Percentiles rank a stretch among this genome's conserved stretches.
phyloP scores from a whole-genome alignment of 148 eudicot species.

The Cornus suecica region DNA sequence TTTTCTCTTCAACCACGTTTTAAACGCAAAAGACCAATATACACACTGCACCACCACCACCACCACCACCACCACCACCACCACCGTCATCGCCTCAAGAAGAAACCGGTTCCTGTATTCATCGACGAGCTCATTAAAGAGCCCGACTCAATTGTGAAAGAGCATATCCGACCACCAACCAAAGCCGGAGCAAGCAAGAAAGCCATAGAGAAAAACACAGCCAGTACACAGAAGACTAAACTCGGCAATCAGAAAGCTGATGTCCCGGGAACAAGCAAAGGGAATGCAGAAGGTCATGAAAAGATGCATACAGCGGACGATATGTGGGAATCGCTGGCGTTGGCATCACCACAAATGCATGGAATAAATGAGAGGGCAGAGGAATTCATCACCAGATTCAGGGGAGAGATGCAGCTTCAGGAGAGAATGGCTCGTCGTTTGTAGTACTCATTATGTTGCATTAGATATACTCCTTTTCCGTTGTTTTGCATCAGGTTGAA shows the following conservation, averaged over 20 bases:
- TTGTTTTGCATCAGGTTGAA: no score
- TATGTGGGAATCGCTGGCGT: slow-evolving; percentile 48
- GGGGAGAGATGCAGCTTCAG: slow-evolving; percentile 52
- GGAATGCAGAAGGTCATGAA: background rate
- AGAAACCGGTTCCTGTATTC: slow-evolving; percentile 23
- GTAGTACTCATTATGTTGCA: no score
- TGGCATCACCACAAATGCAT: slow-evolving; percentile 47
- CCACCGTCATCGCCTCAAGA: slow-evolving; percentile 4
- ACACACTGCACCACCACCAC: background rate
- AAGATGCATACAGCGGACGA: slow-evolving; percentile 30
- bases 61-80: background rate
- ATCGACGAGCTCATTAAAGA: slow-evolving; percentile 35
- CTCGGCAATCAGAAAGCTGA: background rate
- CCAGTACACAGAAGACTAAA: background rate
- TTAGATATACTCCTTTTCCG: no score
- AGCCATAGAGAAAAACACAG: background rate
- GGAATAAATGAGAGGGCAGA: slow-evolving; percentile 58
- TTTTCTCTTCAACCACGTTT: slow-evolving; percentile 10
- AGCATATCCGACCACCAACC: background rate
- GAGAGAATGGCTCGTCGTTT: slow-evolving; percentile 31
- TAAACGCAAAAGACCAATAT: slow-evolving; percentile 1
- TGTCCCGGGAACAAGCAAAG: slow-evolving; percentile 3
- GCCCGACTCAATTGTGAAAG: background rate
- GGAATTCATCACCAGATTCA: slow-evolving; percentile 48
- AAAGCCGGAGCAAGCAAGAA: background rate